Percentiles rank a stretch among this genome's conserved stretches.
Evolutionary conservation across 1,284 basidiomycete species (phyloP).

Genomic region (Leccinum glutinopallens): DNA sequence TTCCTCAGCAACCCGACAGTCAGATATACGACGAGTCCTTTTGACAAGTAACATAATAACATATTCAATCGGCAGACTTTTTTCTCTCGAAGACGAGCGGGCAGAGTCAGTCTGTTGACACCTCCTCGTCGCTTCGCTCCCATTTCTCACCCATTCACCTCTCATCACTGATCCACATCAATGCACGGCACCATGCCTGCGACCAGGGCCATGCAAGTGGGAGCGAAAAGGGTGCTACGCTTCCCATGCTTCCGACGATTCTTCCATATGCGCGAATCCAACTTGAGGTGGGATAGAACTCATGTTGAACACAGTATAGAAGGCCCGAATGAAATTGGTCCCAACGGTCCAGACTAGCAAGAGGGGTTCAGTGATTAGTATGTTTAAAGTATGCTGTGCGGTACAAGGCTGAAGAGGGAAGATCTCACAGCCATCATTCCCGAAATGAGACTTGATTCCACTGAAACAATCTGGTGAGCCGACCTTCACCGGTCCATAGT

Average conservation of each 20-base stretch:
- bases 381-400: neutral
- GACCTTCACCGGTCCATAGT: neutral
- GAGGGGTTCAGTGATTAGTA: neutral
- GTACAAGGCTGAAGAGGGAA: neutral
- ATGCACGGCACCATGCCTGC: no score
- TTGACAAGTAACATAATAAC: no score
- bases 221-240: neutral
- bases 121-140: no score
- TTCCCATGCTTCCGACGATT: neutral
- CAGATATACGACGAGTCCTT: no score
- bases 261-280: neutral
- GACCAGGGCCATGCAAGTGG: no score
- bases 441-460: neutral
- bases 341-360: neutral
- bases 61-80: no score
- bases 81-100: no score
- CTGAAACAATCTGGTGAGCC: neutral
- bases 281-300: neutral
- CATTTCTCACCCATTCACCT: no score
- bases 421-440: neutral
- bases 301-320: neutral
- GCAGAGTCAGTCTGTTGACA: no score
- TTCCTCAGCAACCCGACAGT: no score
- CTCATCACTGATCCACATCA: no score
- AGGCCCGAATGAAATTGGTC: neutral